phyloP scores from a whole-genome alignment of 257 asterid genomes.

The Fraxinus excelsior region DNA sequence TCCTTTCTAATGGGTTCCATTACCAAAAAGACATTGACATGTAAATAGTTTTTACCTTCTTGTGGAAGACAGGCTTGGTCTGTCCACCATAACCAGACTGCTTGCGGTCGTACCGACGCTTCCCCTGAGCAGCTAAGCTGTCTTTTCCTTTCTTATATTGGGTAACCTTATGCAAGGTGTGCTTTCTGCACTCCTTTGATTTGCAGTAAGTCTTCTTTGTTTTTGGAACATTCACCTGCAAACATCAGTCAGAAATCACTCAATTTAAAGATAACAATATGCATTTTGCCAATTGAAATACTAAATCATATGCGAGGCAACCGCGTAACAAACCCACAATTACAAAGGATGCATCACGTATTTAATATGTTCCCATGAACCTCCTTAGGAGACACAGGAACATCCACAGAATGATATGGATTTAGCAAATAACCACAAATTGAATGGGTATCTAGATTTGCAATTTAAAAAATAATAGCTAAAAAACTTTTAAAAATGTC shows the following conservation, averaged over 20 bases:
- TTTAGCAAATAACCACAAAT: no score
- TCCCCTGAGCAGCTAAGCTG: slow-evolving; percentile 51
- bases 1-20: not conserved
- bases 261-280: not conserved
- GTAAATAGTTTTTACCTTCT: slow-evolving; percentile 32
- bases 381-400: no score
- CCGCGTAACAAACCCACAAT: not conserved
- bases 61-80: slow-evolving; percentile 55
- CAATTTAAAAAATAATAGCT: not conserved
- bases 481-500: not conserved
- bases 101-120: slow-evolving; percentile 46
- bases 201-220: slow-evolving; percentile 50
- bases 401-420: no score
- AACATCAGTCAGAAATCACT: not conserved
- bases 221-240: slow-evolving; percentile 50
- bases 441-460: not conserved
- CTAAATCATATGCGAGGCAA: not conserved
- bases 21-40: not conserved
- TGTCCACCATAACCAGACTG: slow-evolving; percentile 55
- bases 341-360: not conserved
- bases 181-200: slow-evolving; percentile 48
- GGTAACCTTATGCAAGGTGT: slow-evolving; percentile 50
- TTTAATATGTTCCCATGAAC: no score
- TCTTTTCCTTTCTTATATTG: slow-evolving; percentile 55
- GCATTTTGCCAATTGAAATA: not conserved